Base-by-base conservation (phyloP, 768 basidiomycete genomes). In the Bullera alba region DNA sequence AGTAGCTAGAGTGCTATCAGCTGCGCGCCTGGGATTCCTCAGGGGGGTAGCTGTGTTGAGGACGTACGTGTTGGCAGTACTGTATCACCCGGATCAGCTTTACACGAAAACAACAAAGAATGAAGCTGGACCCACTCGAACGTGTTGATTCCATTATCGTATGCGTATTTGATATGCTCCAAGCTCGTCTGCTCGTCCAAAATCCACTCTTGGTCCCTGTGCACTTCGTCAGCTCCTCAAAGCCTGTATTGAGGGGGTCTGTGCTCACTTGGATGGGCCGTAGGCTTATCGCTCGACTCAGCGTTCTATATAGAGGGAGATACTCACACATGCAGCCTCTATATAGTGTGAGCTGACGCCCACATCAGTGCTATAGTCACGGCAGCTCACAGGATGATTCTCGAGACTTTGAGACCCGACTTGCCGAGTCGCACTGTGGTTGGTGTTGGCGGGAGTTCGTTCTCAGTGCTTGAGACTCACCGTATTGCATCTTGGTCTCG, bases 81-180 rank as follows among this genome's bases (percentile, higher is more conserved):
- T 23, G 2, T 10, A 15, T 42, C 35, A 22, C 23, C 35, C 42
- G 3, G 48, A 42, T 32, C 27, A 42, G 27, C 29, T 3, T 35
- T 15, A 14, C 7, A 50, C 30, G 30, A 44, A n/a, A 23, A 28
- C 19, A 42, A 10, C n/a, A 38, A 12, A 17, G 47, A 41, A 25
- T 17, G 34, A 15, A 14, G 27, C 1, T 12, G 8, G 25, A 42
- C 58, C 45, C 27, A 61, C 59, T 34, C 32, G n/a, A 34, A 34
- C 12, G 21, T 22, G 39, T 69, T 65, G 58, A 70, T 68, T 29
- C 66, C 69, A 23, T 46, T 46, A 27, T 67, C 66, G 45, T 63
- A 67, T 2, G 69, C 69, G 16, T 55, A 49, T 34, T 60, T 52
- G 26, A 60, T 47, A 46, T 64, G 58, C 48, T 53, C 50, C 22